These are phyloP conservation scores for Penicillium daleae DNA, from an alignment of 495 filamentous ascomycete genomes.

Conservation along the genomic window DNA sequence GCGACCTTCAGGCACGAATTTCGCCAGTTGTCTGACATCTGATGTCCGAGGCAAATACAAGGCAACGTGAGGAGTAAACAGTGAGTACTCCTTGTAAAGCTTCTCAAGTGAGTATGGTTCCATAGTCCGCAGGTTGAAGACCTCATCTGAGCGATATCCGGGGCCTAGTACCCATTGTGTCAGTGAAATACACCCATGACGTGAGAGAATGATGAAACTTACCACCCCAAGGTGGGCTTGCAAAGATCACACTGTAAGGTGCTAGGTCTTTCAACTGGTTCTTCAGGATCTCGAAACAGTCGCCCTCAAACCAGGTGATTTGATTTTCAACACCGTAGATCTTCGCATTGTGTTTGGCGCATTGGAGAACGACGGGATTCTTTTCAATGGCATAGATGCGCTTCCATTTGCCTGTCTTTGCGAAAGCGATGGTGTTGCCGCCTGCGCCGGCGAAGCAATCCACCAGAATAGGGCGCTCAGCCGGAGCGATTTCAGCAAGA, in stretches of 20 bases:
- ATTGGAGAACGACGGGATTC: conserved; percentile 73
- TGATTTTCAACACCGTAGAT: conserved; percentile 80
- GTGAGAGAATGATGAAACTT: conserved; percentile 21
- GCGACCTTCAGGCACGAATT: conserved; percentile 53
- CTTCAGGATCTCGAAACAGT: conserved; percentile 70
- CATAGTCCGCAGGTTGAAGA: conserved; percentile 90
- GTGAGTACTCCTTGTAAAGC: conserved; percentile 63
- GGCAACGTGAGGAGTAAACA: conserved; percentile 57
- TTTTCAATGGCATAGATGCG: conserved; percentile 88
- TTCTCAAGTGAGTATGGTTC: conserved; percentile 74
- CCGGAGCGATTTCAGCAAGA: conserved; percentile 56
- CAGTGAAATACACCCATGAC: background rate
- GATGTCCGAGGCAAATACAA: conserved; percentile 90
- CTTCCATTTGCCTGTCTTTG: conserved; percentile 72
- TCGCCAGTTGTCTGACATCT: conserved; percentile 80
- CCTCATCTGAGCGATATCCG: conserved; percentile 70
- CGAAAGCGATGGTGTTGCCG: conserved; percentile 95
- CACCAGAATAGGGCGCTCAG: conserved; percentile 63
- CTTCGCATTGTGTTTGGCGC: conserved; percentile 89
- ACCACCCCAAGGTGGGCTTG: conserved; percentile 95
- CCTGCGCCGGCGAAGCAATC: conserved; percentile 92
- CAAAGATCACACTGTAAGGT: conserved; percentile 72
- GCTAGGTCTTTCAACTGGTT: conserved; percentile 53
- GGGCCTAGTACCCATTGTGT: conserved; percentile 57
- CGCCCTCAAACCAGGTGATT: conserved; percentile 83